Evolutionary conservation across 306 rosid genomes (phyloP), one percentile per base, ranked within the genome.

Genomic region (Abrus precatorius): DNA sequence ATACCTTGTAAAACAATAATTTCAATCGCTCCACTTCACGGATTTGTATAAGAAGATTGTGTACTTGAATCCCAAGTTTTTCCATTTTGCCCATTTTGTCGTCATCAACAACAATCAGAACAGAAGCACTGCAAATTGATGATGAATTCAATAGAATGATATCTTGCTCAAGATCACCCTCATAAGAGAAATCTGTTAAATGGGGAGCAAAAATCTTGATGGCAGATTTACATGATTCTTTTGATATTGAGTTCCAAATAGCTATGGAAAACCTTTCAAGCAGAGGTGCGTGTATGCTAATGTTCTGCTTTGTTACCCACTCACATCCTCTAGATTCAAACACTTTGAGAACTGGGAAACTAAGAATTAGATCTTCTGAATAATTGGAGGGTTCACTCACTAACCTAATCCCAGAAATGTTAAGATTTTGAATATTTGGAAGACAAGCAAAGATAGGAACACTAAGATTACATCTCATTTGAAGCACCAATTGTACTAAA

Each of bases 321-420:
- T 78, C 82, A 63, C 89, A 86, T 1, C 72, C 76, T 81, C 84
- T 81, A 55, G 84, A 69, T 65, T 74, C 80, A 74, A 81, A 55
- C 60, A 74, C 85, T 81, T 74, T 66, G 62, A 81, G 85, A 14
- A 81, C 44, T 4, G 80, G 85, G 32, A 82, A 68, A 56, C 76
- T 67, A 57, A 82, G 56, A 20, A 33, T 47, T 38, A 67, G 7
- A 49, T 75, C 65, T 38, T 75, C 34, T 47, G 85, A 67, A 34
- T 47, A 10, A 82, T 28, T 10, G 57, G 71, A 8, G 10, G 77
- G 57, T 56, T 82, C 72, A 59, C 65, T 75, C 81, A 82, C 72
- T 1, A 82, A 34, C 29, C 5, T 57, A 14, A 82, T 49, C 43
- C 85, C 85, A 13, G 77, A 82, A 47, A 82, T 12, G 41, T 5